These are phyloP conservation scores for Fusarium napiforme DNA, from an alignment of 2,329 filamentous ascomycete genomes.

Conservation along the genomic window DNA sequence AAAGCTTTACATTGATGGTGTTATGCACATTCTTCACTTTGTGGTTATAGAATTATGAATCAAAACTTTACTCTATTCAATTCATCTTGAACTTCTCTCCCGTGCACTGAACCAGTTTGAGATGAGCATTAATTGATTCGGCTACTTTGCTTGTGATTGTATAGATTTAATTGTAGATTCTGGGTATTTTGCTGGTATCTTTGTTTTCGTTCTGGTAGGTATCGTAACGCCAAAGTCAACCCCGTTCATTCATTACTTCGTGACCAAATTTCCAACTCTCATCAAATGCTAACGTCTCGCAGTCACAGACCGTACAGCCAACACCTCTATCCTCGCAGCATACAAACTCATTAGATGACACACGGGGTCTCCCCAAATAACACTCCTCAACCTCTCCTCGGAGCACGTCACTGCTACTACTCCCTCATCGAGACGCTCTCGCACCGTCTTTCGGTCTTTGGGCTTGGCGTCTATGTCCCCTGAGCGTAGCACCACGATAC, in stretches of 20 bases:
- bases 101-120: background rate
- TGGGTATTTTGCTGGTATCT: slow-evolving; percentile 25
- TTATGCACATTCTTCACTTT: background rate
- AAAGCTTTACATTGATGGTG: background rate
- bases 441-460: slow-evolving; percentile 59
- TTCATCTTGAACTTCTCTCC: background rate
- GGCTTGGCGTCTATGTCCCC: slow-evolving; percentile 52
- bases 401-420: slow-evolving; percentile 75
- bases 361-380: slow-evolving; percentile 85
- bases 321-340: slow-evolving; percentile 73
- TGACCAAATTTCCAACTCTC: slow-evolving; percentile 2
- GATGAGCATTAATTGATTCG: too few species aligned
- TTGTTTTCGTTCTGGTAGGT: slow-evolving; percentile 17
- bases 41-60: slow-evolving; percentile 11
- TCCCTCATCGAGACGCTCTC: slow-evolving; percentile 64
- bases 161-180: background rate
- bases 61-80: slow-evolving; percentile 3
- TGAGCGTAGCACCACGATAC: slow-evolving; percentile 73
- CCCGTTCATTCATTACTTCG: slow-evolving; percentile 14
- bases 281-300: slow-evolving; percentile 21
- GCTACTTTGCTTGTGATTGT: background rate
- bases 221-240: slow-evolving; percentile 26
- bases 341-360: slow-evolving; percentile 86
- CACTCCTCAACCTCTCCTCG: slow-evolving; percentile 73
- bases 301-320: slow-evolving; percentile 70